Evolutionary conservation across 2,329 filamentous ascomycete species (phyloP), one percentile per base, ranked within the genome.

Genomic region (Aspergillus sclerotialis): DNA sequence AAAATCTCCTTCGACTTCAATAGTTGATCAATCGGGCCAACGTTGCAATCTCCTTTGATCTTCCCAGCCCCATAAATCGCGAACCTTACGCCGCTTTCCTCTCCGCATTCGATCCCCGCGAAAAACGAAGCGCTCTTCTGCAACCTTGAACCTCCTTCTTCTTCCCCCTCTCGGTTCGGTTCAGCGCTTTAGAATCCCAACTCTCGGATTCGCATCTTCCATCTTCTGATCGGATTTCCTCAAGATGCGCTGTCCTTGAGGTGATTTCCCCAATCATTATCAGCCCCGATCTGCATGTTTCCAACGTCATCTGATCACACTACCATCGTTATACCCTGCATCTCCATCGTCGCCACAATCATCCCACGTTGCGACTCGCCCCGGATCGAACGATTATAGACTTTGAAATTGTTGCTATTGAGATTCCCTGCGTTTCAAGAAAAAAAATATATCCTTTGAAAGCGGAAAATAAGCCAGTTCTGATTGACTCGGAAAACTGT

Each of bases 301-400:
- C 35, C 45, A 53, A 53, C 53, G 48, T 57, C 50, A 55, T 54
- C 42, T 51, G 48, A 42, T 57, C 53, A 56, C 53, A 47, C 52
- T 54, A 56, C 48, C 47, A 46, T 19, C 37, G 23, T 26, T 23
- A 6, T 27, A 15, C 21, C 28, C 37, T 37, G 11, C 37, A 32
- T 28, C 28, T 26, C 37, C 36, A 37, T 40, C 30, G 44, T 37
- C 48, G 44, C n/a, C n/a, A n/a, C n/a, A n/a, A n/a, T n/a, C n/a
- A 48, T 48, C 32, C 40, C 35, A 39, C 41, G 27, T 38, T 38
- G 37, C 39, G 15, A 41, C 19, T 37, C 33, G 30, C 19, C 19
- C 19, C 19, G 7, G 6, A 10, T 23, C 19, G 19, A 10, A 27
- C 26, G 31, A 24, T 36, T 14, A 34, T 41, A 46, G 39, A 44